Conservation (phyloP, 805 yeast genomes). For the Priceomyces melissophilus region DNA sequence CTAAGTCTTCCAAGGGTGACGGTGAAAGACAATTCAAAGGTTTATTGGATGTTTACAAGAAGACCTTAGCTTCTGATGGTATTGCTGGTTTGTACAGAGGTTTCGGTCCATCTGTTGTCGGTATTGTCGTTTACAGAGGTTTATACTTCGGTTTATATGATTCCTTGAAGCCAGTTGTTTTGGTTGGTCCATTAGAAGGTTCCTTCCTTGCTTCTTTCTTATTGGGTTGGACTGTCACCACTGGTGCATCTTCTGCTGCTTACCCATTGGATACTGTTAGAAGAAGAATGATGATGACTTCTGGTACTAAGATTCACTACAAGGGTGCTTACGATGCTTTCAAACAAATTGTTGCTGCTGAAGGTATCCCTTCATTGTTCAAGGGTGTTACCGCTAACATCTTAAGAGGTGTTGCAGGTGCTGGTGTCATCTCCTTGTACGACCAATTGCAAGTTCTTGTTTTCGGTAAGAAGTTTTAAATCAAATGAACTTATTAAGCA, state of each 20-base stretch:
- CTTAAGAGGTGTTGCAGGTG: conserved; percentile 99
- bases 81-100: conserved; percentile 98
- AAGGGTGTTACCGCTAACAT: conserved; percentile 99
- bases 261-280: conserved; percentile 99
- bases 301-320: conserved; percentile 97
- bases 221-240: conserved; percentile 97
- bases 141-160: conserved; percentile 97
- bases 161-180: conserved; percentile 91
- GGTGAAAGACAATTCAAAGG: conserved; percentile 97
- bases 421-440: conserved; percentile 97
- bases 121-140: conserved; percentile 99
- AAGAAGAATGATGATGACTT: conserved; percentile 99
- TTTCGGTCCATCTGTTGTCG: conserved; percentile 97
- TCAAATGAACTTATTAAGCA: background rate
- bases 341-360: conserved; percentile 89
- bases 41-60: conserved; percentile 92
- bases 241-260: conserved; percentile 98
- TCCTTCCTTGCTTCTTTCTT: conserved; percentile 92
- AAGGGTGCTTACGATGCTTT: conserved; percentile 92
- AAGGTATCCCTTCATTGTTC: conserved; percentile 91
- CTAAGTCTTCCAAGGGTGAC: conserved; percentile 79
- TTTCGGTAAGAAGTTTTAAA: conserved; percentile 90
- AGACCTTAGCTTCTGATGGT: conserved; percentile 95
- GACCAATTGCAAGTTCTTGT: conserved; percentile 93
- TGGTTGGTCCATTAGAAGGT: conserved; percentile 93